These are phyloP conservation scores for Aspergillus nidulans DNA, from an alignment of 495 filamentous ascomycete genomes.

Conservation along the genomic window DNA sequence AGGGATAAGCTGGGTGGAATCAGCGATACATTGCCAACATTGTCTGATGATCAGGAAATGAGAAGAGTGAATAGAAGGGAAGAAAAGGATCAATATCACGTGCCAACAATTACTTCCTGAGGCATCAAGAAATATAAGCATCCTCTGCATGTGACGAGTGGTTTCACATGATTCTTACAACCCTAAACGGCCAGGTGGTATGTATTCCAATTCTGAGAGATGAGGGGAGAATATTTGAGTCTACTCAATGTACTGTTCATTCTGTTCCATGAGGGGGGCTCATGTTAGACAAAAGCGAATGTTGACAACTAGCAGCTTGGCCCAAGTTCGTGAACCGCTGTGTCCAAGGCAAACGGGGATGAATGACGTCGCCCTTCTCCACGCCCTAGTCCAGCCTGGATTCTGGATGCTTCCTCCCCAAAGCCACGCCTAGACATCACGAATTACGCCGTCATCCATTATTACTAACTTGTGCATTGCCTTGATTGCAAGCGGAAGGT, in stretches of 20 bases:
- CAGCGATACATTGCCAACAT: constrained; percentile 16
- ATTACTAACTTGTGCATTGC: background rate
- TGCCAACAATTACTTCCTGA: background rate
- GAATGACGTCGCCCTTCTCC: constrained; percentile 1
- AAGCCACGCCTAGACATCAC: background rate
- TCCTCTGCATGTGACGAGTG: background rate
- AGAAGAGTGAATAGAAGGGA: constrained; percentile 5
- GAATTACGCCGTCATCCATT: constrained; percentile 1
- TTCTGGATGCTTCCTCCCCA: constrained; percentile 1
- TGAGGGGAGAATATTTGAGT: too few species aligned
- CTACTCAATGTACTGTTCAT: background rate
- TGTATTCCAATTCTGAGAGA: background rate
- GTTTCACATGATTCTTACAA: constrained; percentile 1
- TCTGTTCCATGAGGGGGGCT: background rate
- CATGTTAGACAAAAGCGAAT: background rate
- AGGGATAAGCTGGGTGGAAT: background rate
- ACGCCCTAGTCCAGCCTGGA: background rate
- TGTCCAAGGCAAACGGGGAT: background rate
- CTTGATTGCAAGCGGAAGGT: background rate
- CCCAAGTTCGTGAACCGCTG: background rate
- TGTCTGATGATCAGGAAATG: background rate
- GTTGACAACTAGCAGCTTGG: background rate
- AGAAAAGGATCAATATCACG: background rate
- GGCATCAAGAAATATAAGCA: background rate
- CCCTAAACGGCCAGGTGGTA: background rate